Conservation (phyloP, 1,284 basidiomycete species). For the Sporisorium iseilematis-ciliati region DNA sequence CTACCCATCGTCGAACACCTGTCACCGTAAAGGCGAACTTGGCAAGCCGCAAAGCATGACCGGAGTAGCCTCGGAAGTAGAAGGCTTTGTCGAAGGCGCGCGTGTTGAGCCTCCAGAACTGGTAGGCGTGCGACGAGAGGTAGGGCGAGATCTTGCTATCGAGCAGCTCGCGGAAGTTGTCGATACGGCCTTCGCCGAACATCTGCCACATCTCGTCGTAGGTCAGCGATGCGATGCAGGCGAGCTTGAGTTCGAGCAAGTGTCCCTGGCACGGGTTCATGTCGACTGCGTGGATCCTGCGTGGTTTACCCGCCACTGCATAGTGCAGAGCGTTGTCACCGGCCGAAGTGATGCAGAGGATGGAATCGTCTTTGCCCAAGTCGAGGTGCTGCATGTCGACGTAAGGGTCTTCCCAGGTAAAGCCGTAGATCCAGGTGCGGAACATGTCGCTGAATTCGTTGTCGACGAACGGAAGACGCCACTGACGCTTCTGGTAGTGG, state of each 20-base stretch:
- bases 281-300: constrained; percentile 79
- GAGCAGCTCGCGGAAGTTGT: constrained; percentile 77
- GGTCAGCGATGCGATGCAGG: constrained; percentile 75
- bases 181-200: constrained; percentile 79
- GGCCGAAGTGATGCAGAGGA: constrained; percentile 82
- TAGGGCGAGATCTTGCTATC: constrained; percentile 79
- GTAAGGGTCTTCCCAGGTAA: constrained; percentile 85
- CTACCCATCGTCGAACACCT: constrained; percentile 76
- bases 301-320: constrained; percentile 77
- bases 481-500: constrained; percentile 78
- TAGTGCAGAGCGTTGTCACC: constrained; percentile 87
- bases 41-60: constrained; percentile 76
- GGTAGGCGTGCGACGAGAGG: constrained; percentile 81
- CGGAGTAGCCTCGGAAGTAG: constrained; percentile 80
- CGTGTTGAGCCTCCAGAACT: constrained; percentile 81
- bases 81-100: constrained; percentile 78
- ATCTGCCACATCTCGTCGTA: constrained; percentile 80
- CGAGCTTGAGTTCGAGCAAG: constrained; percentile 83
- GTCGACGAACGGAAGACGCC: constrained; percentile 81
- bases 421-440: constrained; percentile 79
- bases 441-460: constrained; percentile 81
- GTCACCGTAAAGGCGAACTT: constrained; percentile 76
- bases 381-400: constrained; percentile 80
- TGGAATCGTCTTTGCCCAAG: constrained; percentile 77
- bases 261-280: constrained; percentile 80